phyloP scores from a whole-genome alignment of 768 basidiomycete species.

The Phaffia tasmanica region DNA sequence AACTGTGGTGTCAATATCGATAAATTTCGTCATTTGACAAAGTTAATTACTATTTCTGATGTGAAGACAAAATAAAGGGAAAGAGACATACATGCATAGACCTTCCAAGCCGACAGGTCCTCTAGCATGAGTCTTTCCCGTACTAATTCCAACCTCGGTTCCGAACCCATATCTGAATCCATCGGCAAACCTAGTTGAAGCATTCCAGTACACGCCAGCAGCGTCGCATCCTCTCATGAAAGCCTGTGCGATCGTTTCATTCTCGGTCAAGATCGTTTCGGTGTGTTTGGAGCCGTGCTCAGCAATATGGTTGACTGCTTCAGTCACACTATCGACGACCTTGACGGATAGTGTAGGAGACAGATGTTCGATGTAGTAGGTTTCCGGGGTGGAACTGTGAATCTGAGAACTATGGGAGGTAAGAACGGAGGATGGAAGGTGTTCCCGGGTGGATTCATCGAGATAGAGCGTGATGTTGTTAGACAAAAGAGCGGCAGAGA shows the following conservation, averaged over 20 bases:
- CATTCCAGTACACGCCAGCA: conserved; percentile 86
- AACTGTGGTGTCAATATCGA: conserved; percentile 62
- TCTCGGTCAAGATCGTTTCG: conserved; percentile 81
- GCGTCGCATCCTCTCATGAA: conserved; percentile 86
- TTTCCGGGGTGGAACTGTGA: conserved; percentile 46
- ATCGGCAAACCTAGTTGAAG: conserved; percentile 90
- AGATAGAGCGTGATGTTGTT: conserved; percentile 68
- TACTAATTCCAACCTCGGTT: conserved; percentile 95
- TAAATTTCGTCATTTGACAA: too few species aligned
- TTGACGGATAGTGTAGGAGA: conserved; percentile 71
- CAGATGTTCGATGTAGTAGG: conserved; percentile 82
- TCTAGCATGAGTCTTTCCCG: conserved; percentile 88
- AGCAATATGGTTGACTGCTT: conserved; percentile 83
- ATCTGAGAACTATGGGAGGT: conserved; percentile 39
- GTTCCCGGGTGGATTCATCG: conserved; percentile 53
- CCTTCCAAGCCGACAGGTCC: conserved; percentile 75
- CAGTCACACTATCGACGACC: conserved; percentile 55
- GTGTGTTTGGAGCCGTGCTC: conserved; percentile 89
- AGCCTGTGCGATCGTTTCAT: conserved; percentile 47
- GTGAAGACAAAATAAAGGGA: neutral
- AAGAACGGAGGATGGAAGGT: conserved; percentile 39
- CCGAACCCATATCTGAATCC: conserved; percentile 95
- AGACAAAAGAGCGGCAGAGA: conserved; percentile 60
- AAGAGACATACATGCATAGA: conserved; percentile 21
- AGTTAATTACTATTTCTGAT: too few species aligned